Evolutionary conservation across 225 moss, liverwort and hornwort genomes (phyloP).

Genomic region (Asterella californica): DNA sequence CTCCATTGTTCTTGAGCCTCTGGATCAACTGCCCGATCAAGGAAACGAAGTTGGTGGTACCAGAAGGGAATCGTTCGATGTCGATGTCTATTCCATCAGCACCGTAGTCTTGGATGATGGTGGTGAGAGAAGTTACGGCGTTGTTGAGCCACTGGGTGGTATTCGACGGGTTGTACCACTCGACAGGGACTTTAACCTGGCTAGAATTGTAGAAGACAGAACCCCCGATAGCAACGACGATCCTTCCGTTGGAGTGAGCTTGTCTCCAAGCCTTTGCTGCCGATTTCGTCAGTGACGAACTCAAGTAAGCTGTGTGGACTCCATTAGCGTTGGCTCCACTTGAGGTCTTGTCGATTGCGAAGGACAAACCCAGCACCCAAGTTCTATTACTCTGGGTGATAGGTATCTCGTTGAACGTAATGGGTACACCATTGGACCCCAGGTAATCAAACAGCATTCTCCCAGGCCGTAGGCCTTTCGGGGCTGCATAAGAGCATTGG

Average conservation of each 20-base stretch:
- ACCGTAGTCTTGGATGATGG: slow-evolving; percentile 22
- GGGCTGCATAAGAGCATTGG: slow-evolving; percentile 11
- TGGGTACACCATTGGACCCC: slow-evolving; percentile 15
- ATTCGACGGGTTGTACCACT: slow-evolving; percentile 35
- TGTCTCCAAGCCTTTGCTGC: slow-evolving; percentile 26
- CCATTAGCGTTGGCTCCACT: slow-evolving; percentile 29
- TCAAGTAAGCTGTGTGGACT: slow-evolving; percentile 10
- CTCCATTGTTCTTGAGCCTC: slow-evolving; percentile 15
- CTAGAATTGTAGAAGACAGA: not conserved
- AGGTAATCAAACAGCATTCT: slow-evolving; percentile 28
- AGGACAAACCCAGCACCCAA: slow-evolving; percentile 20
- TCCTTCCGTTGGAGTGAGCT: slow-evolving; percentile 22
- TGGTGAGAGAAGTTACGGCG: slow-evolving; percentile 34
- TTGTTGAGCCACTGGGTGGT: slow-evolving; percentile 27
- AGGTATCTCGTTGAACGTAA: slow-evolving; percentile 12
- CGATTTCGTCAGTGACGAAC: not conserved
- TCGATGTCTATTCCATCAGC: slow-evolving; percentile 43
- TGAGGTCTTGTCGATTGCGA: slow-evolving; percentile 31
- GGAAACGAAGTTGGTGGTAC: slow-evolving; percentile 8
- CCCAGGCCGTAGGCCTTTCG: slow-evolving; percentile 12
- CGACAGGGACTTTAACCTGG: not conserved
- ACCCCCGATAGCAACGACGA: slow-evolving; percentile 32
- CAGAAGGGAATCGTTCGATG: slow-evolving; percentile 28
- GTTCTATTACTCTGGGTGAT: slow-evolving; percentile 19
- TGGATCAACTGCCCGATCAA: slow-evolving; percentile 28